Percentiles rank a stretch among this genome's conserved stretches.
These are phyloP conservation scores for Hirschioporus abietinus DNA, from an alignment of 768 basidiomycete species.

Conservation along the genomic window DNA sequence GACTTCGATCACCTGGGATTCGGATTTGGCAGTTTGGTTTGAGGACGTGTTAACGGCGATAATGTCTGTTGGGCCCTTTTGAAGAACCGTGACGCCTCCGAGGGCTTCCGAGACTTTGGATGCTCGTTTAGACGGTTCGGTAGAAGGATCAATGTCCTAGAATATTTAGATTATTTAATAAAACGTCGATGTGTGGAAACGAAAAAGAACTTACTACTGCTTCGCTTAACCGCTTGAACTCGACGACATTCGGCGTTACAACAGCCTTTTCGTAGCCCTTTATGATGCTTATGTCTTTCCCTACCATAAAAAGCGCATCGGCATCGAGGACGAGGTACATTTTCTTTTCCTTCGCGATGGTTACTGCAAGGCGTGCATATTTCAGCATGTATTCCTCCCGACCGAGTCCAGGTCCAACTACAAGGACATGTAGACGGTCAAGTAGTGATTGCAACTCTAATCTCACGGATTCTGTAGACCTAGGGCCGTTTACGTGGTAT, in stretches of 20 bases:
- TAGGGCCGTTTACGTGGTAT: conserved; percentile 22
- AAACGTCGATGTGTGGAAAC: not conserved
- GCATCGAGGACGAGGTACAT: conserved; percentile 95
- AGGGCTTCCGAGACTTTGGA: conserved; percentile 65
- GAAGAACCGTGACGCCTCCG: conserved; percentile 83
- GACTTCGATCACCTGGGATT: conserved; percentile 51
- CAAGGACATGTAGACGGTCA: conserved; percentile 82
- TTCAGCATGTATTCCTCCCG: conserved; percentile 86
- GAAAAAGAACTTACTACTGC: conserved; percentile 42
- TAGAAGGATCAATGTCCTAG: conserved; percentile 46
- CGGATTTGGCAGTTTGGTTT: conserved; percentile 25
- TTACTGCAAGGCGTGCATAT: conserved; percentile 71
- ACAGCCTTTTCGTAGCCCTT: conserved; percentile 84
- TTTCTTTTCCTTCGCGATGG: conserved; percentile 62
- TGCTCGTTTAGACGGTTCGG: conserved; percentile 53
- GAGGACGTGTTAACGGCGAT: conserved; percentile 72
- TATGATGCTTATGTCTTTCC: conserved; percentile 67
- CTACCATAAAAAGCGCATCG: conserved; percentile 82
- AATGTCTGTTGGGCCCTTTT: conserved; percentile 83
- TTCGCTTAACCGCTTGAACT: conserved; percentile 83
- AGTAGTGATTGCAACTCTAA: conserved; percentile 62
- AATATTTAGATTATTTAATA: not conserved
- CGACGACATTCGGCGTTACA: conserved; percentile 90
- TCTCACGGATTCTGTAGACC: conserved; percentile 43
- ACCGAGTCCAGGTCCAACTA: conserved; percentile 93